Percentiles rank a stretch among this genome's conserved stretches.
Evolutionary conservation across 129 eudicot species (phyloP).

Genomic region (Flaveria brownii): DNA sequence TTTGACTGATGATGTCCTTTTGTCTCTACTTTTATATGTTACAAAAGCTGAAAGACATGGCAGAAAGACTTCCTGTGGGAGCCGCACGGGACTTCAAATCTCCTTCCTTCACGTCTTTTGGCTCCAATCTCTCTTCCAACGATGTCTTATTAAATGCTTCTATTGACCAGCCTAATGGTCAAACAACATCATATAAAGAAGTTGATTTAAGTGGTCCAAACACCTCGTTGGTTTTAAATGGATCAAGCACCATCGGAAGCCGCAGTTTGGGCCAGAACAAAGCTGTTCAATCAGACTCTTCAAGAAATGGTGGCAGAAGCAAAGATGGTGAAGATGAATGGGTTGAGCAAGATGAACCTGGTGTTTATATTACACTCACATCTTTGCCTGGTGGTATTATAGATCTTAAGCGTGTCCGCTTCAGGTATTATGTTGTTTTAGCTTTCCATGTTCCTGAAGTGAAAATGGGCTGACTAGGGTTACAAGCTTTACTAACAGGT

Average conservation of each 20-base stretch:
- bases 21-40: constrained; percentile 23
- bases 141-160: constrained; percentile 48
- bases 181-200: constrained; percentile 39
- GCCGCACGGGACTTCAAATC: constrained; percentile 60
- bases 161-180: constrained; percentile 51
- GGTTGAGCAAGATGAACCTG: constrained; percentile 98
- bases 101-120: constrained; percentile 53
- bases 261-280: constrained; percentile 54
- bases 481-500: background rate
- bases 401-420: constrained; percentile 91
- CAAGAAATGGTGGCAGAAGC: constrained; percentile 59
- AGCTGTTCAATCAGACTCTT: constrained; percentile 45
- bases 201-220: constrained; percentile 54
- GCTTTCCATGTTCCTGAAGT: background rate
- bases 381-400: constrained; percentile 83
- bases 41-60: constrained; percentile 87
- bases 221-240: constrained; percentile 46
- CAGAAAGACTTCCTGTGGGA: constrained; percentile 92
- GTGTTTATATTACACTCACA: constrained; percentile 85
- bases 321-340: constrained; percentile 71
- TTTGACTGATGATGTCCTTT: constrained; percentile 19
- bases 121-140: constrained; percentile 43
- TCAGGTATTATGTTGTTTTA: constrained; percentile 67
- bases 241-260: constrained; percentile 46
- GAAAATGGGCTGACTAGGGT: background rate